Conservation (phyloP, 345 rosid genomes). For the Salix arbutifolia region DNA sequence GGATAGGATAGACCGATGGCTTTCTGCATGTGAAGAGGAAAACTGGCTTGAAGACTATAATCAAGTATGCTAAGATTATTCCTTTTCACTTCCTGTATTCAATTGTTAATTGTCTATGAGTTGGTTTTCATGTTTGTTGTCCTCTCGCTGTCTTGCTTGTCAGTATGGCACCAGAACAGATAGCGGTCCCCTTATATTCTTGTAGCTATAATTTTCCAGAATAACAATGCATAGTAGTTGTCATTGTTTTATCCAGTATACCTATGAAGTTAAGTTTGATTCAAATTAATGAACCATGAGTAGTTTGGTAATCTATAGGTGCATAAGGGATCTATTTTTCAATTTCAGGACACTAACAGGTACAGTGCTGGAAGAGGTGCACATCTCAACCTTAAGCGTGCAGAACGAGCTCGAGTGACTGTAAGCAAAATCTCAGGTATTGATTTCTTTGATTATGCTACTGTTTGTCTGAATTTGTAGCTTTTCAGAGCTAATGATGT, state of each 20-base stretch:
- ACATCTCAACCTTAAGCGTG: constrained; percentile 88
- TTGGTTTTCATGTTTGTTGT: background rate
- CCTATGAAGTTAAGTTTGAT: too few species aligned
- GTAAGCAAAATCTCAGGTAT: constrained; percentile 83
- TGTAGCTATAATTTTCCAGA: background rate
- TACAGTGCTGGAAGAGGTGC: constrained; percentile 92
- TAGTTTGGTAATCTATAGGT: background rate
- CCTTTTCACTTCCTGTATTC: background rate
- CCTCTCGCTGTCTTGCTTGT: background rate
- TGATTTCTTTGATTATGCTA: constrained; percentile 1
- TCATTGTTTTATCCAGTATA: too few species aligned
- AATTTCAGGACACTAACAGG: constrained; percentile 65
- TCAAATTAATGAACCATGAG: background rate
- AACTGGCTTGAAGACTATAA: constrained; percentile 94
- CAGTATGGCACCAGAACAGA: background rate
- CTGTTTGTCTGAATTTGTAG: background rate
- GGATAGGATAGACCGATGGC: constrained; percentile 94
- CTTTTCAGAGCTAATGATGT: constrained; percentile 12
- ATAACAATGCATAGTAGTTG: background rate
- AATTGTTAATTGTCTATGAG: background rate
- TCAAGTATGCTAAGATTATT: constrained; percentile 45
- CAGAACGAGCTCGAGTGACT: constrained; percentile 82
- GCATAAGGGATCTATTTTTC: constrained; percentile 1
- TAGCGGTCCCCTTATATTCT: background rate
- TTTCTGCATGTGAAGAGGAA: constrained; percentile 88